Evolutionary conservation across 2,329 filamentous ascomycete species (phyloP).

Genomic region (Eutypella sp.): DNA sequence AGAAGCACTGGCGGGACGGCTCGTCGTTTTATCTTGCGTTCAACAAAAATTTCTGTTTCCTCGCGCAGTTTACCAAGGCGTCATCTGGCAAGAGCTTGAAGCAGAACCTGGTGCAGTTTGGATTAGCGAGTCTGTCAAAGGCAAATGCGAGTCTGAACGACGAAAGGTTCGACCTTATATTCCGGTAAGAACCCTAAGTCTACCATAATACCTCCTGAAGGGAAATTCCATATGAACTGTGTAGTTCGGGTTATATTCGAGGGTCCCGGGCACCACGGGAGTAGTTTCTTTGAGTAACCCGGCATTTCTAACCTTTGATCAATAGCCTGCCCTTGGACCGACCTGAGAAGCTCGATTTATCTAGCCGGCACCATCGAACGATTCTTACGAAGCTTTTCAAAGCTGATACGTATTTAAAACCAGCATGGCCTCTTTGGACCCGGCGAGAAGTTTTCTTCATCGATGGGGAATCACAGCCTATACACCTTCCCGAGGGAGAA

Average conservation of each 20-base stretch:
- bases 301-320: constrained; percentile 15
- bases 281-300: too few relatives aligned
- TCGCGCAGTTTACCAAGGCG: constrained; percentile 46
- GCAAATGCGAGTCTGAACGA: constrained; percentile 49
- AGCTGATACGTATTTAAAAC: constrained; percentile 51
- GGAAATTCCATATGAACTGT: constrained; percentile 1
- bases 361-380: constrained; percentile 49
- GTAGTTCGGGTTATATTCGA: too few relatives aligned
- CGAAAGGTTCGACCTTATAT: constrained; percentile 51
- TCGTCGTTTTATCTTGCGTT: constrained; percentile 51
- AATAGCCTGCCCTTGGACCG: constrained; percentile 37
- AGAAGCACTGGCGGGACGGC: constrained; percentile 42
- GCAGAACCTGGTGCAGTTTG: constrained; percentile 44
- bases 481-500: constrained; percentile 50
- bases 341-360: constrained; percentile 44
- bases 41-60: constrained; percentile 47
- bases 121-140: constrained; percentile 46
- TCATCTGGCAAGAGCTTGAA: constrained; percentile 41
- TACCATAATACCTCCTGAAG: background rate
- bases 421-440: constrained; percentile 54
- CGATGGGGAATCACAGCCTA: constrained; percentile 45
- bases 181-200: constrained; percentile 38
- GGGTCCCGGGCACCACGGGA: too few relatives aligned
- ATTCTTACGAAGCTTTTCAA: constrained; percentile 51
- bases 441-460: constrained; percentile 48